Percentiles rank a stretch among this genome's conserved stretches.
phyloP scores from a whole-genome alignment of 352 stramenopile genomes.

The Globisporangium orthogonon region DNA sequence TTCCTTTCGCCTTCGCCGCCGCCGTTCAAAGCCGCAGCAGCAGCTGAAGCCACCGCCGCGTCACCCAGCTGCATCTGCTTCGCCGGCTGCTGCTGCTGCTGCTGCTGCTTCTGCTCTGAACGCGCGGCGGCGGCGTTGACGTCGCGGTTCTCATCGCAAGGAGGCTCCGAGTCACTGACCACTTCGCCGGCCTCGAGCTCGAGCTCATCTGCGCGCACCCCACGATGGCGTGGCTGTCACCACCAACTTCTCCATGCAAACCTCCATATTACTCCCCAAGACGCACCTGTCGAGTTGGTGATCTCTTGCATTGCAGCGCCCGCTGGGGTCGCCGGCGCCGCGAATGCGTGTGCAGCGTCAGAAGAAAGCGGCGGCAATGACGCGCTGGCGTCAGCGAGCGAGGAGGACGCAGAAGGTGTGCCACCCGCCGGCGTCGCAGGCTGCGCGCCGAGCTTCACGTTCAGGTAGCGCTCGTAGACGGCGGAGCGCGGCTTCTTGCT shows the following conservation, averaged over 20 bases:
- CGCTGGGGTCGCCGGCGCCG: background rate
- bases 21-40: conserved; percentile 13
- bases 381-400: background rate
- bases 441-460: conserved; percentile 25
- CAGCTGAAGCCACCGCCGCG: background rate
- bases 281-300: conserved; percentile 48
- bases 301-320: conserved; percentile 22
- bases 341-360: background rate
- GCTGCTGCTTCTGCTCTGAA: conserved; percentile 14
- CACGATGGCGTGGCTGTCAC: too few species aligned
- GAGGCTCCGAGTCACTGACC: conserved; percentile 26
- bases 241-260: background rate
- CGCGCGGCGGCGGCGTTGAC: conserved; percentile 4
- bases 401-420: too few species aligned
- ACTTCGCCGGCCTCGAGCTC: conserved; percentile 56
- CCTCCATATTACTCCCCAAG: too few species aligned
- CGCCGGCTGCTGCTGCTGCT: background rate
- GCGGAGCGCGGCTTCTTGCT: conserved; percentile 12
- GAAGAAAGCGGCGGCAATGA: background rate
- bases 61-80: background rate
- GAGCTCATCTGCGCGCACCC: conserved; percentile 24
- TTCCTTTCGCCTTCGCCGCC: background rate
- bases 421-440: too few species aligned
- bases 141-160: conserved; percentile 14
- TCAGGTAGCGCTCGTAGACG: conserved; percentile 49